These are phyloP conservation scores for Lactarius sanguifluus DNA, from an alignment of 768 basidiomycete genomes.

Conservation along the genomic window DNA sequence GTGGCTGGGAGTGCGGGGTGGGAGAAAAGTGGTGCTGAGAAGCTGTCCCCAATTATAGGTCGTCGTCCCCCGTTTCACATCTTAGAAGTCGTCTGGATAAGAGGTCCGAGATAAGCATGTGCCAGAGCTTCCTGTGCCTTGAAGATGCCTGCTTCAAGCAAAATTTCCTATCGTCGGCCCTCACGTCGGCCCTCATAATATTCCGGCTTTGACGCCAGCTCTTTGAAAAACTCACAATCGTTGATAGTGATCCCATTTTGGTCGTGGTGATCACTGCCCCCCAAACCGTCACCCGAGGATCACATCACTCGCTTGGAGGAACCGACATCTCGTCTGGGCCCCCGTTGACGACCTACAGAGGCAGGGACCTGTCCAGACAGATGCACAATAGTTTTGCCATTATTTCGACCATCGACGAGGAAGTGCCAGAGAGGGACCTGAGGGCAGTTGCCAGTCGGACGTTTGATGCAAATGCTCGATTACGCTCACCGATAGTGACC, in stretches of 20 bases:
- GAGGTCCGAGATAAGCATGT: constrained; percentile 2
- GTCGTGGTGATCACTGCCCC: no score
- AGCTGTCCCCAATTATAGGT: neutral
- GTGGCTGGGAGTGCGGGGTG: neutral
- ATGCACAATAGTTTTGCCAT: no score
- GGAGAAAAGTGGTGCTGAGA: neutral
- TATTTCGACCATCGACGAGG: no score
- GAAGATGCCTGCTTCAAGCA: neutral
- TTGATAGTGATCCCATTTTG: no score
- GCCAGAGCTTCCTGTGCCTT: neutral
- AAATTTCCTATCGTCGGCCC: neutral
- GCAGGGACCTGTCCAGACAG: neutral
- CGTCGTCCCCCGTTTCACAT: neutral
- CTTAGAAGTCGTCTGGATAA: neutral
- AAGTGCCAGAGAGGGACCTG: no score
- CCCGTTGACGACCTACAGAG: neutral
- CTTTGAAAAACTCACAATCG: no score
- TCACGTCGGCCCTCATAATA: neutral
- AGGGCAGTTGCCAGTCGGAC: no score
- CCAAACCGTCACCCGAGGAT: neutral
- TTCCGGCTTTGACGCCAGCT: no score
- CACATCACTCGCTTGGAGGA: neutral
- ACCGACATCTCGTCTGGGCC: neutral
- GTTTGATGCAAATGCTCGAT: no score
- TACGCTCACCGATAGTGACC: no score